Evolutionary conservation across 148 eudicot species (phyloP), one percentile per base, ranked within the genome.

Genomic region (Amaranthus palmeri): DNA sequence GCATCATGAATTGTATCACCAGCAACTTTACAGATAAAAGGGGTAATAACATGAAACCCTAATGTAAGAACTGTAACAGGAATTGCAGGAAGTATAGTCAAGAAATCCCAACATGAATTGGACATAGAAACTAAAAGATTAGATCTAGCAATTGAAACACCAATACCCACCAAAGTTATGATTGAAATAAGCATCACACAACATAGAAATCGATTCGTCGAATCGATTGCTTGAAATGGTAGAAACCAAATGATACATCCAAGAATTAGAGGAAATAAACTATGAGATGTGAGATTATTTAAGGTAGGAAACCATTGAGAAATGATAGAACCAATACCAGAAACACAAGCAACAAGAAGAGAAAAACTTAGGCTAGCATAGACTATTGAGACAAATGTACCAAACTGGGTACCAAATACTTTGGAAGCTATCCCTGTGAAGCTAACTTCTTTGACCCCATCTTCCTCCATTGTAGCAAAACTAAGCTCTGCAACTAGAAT

Each of bases 21-120:
- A 61, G 86, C 88, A 69, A 89, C 61, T 69, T 79, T 89, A 80
- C 93, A 89, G 8, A 89, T 77, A 49, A 87, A 89, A 49, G 93
- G 91, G 44, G 93, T 89, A 74, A 89, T 82, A 5, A 87, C 91
- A 81, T 89, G 93, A 80, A 89, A 89, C 15, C 93, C 91, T 77
- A 89, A 74, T 9, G 91, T 87, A 54, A 89, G 87, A 10, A 86
- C 91, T 63, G 87, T 78, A 18, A 89, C 87, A 53, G 93, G 91
- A 75, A 89, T 79, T 13, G 89, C 87, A 82, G 91, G 91, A 61
- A 89, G 76, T 54, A 89, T 61, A 8, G 85, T 77, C 2, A 82
- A 80, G 46, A 89, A 65, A 40, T 61, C 61, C 93, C 93, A 89
- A 43, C 87, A 80, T 46, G 85, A 79, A 69, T 79, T 82, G 17